phyloP scores from a whole-genome alignment of 1,139 yeast species.

The Hanseniaspora gamundiae region DNA sequence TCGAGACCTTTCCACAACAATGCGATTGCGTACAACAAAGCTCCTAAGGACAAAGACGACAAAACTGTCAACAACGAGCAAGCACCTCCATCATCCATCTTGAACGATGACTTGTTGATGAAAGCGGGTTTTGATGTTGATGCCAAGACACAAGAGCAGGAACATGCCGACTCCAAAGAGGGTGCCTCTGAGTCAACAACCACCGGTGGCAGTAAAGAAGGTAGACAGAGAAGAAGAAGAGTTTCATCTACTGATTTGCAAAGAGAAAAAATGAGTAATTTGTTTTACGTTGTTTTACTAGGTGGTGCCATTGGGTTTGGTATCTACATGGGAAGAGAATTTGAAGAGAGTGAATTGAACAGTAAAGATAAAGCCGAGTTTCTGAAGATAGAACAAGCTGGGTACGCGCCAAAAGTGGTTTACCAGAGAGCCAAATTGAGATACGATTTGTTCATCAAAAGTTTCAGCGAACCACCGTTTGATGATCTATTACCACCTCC shows the following conservation, averaged over 20 bases:
- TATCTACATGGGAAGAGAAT: slow-evolving; percentile 63
- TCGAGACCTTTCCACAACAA: too few species aligned
- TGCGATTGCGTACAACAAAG: not conserved
- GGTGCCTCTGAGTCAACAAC: slow-evolving; percentile 2
- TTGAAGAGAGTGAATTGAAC: slow-evolving; percentile 63
- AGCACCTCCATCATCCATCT: slow-evolving; percentile 37
- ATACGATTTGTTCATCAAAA: slow-evolving; percentile 61
- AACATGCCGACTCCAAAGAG: not conserved
- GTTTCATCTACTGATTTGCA: slow-evolving; percentile 58
- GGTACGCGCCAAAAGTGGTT: slow-evolving; percentile 55
- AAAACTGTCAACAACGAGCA: not conserved
- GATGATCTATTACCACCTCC: slow-evolving; percentile 87
- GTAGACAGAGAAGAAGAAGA: slow-evolving; percentile 31
- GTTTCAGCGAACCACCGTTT: slow-evolving; percentile 88
- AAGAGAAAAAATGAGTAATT: slow-evolving; percentile 55
- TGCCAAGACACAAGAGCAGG: slow-evolving; percentile 2
- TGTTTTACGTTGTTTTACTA: slow-evolving; percentile 53
- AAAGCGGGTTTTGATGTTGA: slow-evolving; percentile 62
- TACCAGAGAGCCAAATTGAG: slow-evolving; percentile 60
- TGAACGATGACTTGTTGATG: slow-evolving; percentile 71
- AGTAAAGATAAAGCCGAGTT: slow-evolving; percentile 4
- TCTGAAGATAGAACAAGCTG: slow-evolving; percentile 28
- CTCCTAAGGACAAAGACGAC: not conserved
- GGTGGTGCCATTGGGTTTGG: slow-evolving; percentile 54
- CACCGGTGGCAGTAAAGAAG: not conserved